These are phyloP conservation scores for Onygenales sp. DNA, from an alignment of 2,329 filamentous ascomycete species.

Conservation along the genomic window DNA sequence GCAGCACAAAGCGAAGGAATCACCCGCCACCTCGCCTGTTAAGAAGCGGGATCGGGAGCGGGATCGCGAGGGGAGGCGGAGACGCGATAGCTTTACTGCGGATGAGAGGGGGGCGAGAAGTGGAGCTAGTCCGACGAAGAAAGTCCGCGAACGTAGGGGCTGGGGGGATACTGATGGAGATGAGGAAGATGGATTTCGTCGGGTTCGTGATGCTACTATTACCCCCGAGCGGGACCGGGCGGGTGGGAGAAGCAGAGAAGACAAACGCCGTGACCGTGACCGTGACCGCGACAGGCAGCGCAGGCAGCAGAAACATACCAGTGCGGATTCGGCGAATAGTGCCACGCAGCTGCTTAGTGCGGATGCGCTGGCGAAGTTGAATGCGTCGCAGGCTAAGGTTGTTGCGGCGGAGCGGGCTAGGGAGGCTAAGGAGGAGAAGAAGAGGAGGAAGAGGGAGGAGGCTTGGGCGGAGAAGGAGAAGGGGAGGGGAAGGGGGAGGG, in stretches of 20 bases:
- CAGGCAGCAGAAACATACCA: slow-evolving; percentile 26
- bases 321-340: slow-evolving; percentile 34
- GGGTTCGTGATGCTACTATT: slow-evolving; percentile 14
- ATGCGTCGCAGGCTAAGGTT: slow-evolving; percentile 51
- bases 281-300: background rate
- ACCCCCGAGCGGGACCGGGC: slow-evolving; percentile 11
- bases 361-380: slow-evolving; percentile 56
- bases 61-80: slow-evolving; percentile 24
- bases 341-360: slow-evolving; percentile 35
- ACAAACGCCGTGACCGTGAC: background rate
- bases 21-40: slow-evolving; percentile 26
- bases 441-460: slow-evolving; percentile 26
- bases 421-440: slow-evolving; percentile 22
- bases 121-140: slow-evolving; percentile 19
- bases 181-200: slow-evolving; percentile 16
- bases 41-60: slow-evolving; percentile 24
- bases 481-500: slow-evolving; percentile 9
- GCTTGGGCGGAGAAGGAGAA: slow-evolving; percentile 16
- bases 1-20: slow-evolving; percentile 25
- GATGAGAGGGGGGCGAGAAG: slow-evolving; percentile 12
- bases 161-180: slow-evolving; percentile 14
- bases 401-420: slow-evolving; percentile 37
- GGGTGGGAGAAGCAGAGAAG: slow-evolving; percentile 10
- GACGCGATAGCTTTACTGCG: slow-evolving; percentile 11
- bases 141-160: slow-evolving; percentile 15